Base-by-base conservation (phyloP, 257 asterid genomes). In the Nicotiana undulata region DNA sequence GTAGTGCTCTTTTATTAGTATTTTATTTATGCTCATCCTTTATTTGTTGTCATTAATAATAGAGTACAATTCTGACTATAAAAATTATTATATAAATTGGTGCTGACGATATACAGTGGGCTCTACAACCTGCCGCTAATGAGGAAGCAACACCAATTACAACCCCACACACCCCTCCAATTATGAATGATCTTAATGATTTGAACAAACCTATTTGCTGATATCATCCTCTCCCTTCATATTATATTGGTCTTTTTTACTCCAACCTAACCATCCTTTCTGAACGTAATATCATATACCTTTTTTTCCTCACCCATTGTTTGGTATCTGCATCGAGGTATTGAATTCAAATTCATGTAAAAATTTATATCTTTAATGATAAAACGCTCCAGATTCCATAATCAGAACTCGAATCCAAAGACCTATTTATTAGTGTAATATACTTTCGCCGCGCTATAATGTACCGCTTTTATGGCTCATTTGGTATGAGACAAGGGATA, bases 61-160 rank as follows among this genome's bases (percentile, higher is more conserved):
- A 64, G 9, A 40, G 40, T 66, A 40, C 29, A 34, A 66, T 31
- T 16, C 49, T 15, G 6, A 63, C 22, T 29, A 64, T 31, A 16
- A 18, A 1, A 5, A 29, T 29, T 9, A 18, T 40, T 9, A 18
- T 40, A 68, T 70, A 24, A 44, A 44, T 70, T 0, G 5, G 77
- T 70, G 59, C 22, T 70, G 77, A 72, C 77, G 60, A 22, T 22
- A 72, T 44, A 13, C 15, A 12, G 24, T 3, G 0, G 12, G 3
- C 77, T 58, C 56, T 4, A 20, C 20, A 40, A 68, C 32, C 60
- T 72, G 76, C 76, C 60, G 77, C 60, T 22, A 72, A 72, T 46
- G 16, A 72, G 77, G 77, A 72, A 24, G 77, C 77, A 72, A 32
- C 75, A 64, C 11, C 32, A 15, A 26, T 5, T 12, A 63, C 74